phyloP scores from a whole-genome alignment of 2,329 filamentous ascomycete species.

The Sordariomycetes sp. region DNA sequence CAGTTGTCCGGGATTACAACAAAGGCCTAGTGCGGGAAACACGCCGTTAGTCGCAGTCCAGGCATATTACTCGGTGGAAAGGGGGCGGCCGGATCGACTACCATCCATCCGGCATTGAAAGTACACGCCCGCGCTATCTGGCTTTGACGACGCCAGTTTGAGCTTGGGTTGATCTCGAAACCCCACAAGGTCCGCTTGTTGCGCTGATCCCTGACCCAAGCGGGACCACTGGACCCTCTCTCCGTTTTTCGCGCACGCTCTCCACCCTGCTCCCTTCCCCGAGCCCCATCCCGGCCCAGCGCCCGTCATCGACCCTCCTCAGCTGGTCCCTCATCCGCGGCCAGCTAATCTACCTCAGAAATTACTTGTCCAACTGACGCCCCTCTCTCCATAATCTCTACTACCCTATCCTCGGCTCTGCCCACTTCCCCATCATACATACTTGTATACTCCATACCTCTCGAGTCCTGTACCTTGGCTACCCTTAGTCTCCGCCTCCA shows the following conservation, averaged over 20 bases:
- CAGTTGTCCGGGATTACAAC: neutral
- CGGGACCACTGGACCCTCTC: neutral
- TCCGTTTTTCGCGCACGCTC: neutral
- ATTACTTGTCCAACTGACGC: neutral
- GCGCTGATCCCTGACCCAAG: slow-evolving; percentile 3
- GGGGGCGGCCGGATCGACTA: slow-evolving; percentile 1
- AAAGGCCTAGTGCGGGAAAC: neutral
- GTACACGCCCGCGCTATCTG: neutral
- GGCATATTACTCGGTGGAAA: neutral
- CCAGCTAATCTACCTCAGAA: slow-evolving; percentile 3
- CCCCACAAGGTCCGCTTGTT: neutral
- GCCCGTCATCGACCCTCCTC: neutral
- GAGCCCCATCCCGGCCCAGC: neutral
- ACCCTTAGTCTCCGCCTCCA: neutral
- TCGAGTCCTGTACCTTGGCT: neutral
- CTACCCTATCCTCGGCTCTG: neutral
- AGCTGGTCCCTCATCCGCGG: slow-evolving; percentile 3
- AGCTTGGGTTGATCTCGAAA: slow-evolving; percentile 1
- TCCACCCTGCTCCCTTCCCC: neutral
- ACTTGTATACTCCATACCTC: neutral
- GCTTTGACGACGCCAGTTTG: neutral
- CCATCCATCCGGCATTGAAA: slow-evolving; percentile 1
- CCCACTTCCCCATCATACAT: slow-evolving; percentile 3
- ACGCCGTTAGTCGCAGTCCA: neutral
- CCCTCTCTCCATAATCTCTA: neutral